A percentile compares a stretch with the other conserved stretches of the same genome.
These are phyloP conservation scores for Jatropha curcas DNA, from an alignment of 345 rosid genomes.

Conservation along the genomic window DNA sequence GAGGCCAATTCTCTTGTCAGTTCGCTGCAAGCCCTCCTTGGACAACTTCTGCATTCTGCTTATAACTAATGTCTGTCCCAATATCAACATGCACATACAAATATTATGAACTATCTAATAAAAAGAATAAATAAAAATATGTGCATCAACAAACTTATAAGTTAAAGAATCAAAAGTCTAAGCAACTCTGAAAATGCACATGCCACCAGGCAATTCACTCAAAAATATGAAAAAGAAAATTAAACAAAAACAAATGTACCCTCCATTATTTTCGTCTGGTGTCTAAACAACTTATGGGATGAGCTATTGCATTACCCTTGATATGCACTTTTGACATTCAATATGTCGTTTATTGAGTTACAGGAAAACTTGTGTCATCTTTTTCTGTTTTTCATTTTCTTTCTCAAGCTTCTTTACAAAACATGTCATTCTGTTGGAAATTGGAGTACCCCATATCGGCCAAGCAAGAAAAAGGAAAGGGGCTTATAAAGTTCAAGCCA, in stretches of 20 bases:
- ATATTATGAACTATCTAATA: conserved; percentile 2
- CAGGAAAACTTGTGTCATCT: not conserved
- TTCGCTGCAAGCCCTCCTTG: conserved; percentile 95
- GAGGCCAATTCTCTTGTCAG: conserved; percentile 95
- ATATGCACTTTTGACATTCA: too few relatives aligned
- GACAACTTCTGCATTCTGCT: conserved; percentile 89
- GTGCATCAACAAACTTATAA: not conserved
- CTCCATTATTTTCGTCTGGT: not conserved
- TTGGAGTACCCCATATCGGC: too few relatives aligned
- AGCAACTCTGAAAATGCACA: conserved; percentile 1
- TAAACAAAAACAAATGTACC: not conserved
- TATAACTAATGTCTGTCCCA: conserved; percentile 74
- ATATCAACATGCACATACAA: not conserved
- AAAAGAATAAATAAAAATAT: not conserved
- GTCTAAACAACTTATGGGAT: not conserved
- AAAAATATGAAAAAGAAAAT: not conserved
- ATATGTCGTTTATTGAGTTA: not conserved
- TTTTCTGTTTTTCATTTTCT: not conserved
- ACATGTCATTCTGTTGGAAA: too few relatives aligned
- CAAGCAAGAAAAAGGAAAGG: too few relatives aligned
- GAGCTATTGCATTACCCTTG: not conserved
- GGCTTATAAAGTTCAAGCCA: too few relatives aligned
- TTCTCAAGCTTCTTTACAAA: not conserved
- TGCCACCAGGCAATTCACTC: not conserved
- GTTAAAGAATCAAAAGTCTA: not conserved